Evolutionary conservation across 352 stramenopile genomes (phyloP), one percentile per base, ranked within the genome.

Genomic region (Phytophthora niederhauseri): DNA sequence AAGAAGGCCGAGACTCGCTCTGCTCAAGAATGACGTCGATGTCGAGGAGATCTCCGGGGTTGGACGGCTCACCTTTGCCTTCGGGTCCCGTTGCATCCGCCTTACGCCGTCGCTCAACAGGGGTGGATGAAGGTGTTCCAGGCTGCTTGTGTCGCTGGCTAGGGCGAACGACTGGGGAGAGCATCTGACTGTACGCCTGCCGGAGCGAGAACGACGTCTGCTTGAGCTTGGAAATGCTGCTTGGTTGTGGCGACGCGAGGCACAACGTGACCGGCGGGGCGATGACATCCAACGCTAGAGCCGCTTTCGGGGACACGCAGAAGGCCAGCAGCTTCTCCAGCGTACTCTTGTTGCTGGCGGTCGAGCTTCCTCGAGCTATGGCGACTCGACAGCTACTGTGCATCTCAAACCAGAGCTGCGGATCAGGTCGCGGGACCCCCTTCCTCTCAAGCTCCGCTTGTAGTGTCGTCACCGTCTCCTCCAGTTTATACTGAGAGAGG

Each of bases 401-500:
- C 81, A 93, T 85, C 20, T 89, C 77, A 26, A 80, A 84, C 85
- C 85, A 91, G 46, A 91, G 64, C 6, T 84, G 72, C 0, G 73
- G 19, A 22, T 57, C 61, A 17, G 77, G 70, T 11, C 68, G 41
- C 5, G 50, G 28, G 15, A 80, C 53, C 46, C 75, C 48, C 28
- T 76, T 66, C 6, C 66, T 45, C 4, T 80, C 20, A 0, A 93
- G 74, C 61, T 91, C 85, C 0, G 52, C 41, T 41, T 80, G 72
- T n/a, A 93, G 52, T 34, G 64, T 38, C 6, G 49, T 31, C 8
- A 72, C 64, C 1, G 78, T 88, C 0, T 74, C 68, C 1, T 61
- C 49, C 17, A 93, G 67, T 30, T 73, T 64, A 52, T 87, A 65
- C 5, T 70, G 49, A n/a, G 72, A 24, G 46, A 89, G 56, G 58